phyloP scores from a whole-genome alignment of 2,329 filamentous ascomycete genomes.

The Monosporascus sp. region DNA sequence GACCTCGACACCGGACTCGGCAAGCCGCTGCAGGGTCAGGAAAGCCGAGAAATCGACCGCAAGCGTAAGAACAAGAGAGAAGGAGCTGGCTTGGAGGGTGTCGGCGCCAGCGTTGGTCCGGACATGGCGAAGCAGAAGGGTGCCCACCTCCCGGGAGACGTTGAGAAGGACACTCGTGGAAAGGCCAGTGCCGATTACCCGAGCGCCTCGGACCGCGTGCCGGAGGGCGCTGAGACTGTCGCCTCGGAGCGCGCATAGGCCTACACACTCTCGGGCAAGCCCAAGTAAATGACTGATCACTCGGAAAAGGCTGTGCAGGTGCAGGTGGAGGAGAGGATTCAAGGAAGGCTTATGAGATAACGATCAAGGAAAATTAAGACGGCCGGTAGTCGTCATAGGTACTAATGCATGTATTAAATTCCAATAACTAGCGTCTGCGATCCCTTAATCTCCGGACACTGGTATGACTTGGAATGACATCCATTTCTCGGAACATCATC shows the following conservation, averaged over 20 bases:
- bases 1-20: slow-evolving; percentile 40
- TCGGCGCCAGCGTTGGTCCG: slow-evolving; percentile 28
- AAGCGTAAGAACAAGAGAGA: slow-evolving; percentile 31
- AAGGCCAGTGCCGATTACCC: slow-evolving; percentile 19
- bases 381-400: too few relatives aligned
- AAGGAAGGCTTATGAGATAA: too few relatives aligned
- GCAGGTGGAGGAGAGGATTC: too few relatives aligned
- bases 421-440: too few relatives aligned
- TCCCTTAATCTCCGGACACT: too few relatives aligned
- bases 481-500: too few relatives aligned
- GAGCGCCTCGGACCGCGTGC: slow-evolving; percentile 20
- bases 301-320: slow-evolving; percentile 5
- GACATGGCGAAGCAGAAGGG: slow-evolving; percentile 21
- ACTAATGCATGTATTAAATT: too few relatives aligned
- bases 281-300: slow-evolving; percentile 4
- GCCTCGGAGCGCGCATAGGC: slow-evolving; percentile 14
- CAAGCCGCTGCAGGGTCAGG: slow-evolving; percentile 39
- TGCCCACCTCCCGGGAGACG: slow-evolving; percentile 28
- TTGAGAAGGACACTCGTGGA: slow-evolving; percentile 15
- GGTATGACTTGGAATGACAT: too few relatives aligned
- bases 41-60: slow-evolving; percentile 36
- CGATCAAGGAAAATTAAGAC: too few relatives aligned
- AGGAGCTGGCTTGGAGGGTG: slow-evolving; percentile 33
- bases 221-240: slow-evolving; percentile 20
- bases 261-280: slow-evolving; percentile 5